Conservation (phyloP, 331 rosid species). For the Prunus yedoensis region DNA sequence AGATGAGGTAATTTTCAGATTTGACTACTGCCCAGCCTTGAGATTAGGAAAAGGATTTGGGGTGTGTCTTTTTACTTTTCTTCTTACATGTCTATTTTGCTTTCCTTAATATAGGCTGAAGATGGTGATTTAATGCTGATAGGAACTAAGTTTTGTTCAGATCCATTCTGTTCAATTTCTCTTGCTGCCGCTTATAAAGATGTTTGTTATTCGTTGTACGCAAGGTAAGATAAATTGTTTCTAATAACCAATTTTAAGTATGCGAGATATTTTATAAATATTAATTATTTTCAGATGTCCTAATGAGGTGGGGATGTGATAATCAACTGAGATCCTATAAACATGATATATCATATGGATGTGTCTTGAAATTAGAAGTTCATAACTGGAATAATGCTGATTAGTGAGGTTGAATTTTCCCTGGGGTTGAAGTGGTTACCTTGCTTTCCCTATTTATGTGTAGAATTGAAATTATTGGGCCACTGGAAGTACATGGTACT, state of each 20-base stretch:
- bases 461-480: slow-evolving; percentile 77
- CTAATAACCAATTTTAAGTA: slow-evolving; percentile 2
- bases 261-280: background rate
- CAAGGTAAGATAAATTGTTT: slow-evolving; percentile 44
- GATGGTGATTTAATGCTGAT: slow-evolving; percentile 90
- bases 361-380: slow-evolving; percentile 14
- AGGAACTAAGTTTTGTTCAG: slow-evolving; percentile 87
- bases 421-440: background rate
- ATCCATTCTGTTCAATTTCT: slow-evolving; percentile 76
- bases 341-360: background rate
- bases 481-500: slow-evolving; percentile 51
- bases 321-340: background rate
- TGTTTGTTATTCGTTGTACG: slow-evolving; percentile 66
- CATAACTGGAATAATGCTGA: background rate
- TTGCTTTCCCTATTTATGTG: slow-evolving; percentile 19
- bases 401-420: background rate
- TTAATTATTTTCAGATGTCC: background rate
- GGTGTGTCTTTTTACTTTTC: slow-evolving; percentile 11
- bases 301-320: background rate
- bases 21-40: background rate
- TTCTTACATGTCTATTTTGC: slow-evolving; percentile 11
- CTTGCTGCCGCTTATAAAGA: slow-evolving; percentile 55
- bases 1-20: slow-evolving; percentile 63
- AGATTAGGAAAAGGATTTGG: background rate
- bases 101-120: slow-evolving; percentile 49